Base-by-base conservation (phyloP, 495 filamentous ascomycete genomes). In the Trichoderma gamsii region DNA sequence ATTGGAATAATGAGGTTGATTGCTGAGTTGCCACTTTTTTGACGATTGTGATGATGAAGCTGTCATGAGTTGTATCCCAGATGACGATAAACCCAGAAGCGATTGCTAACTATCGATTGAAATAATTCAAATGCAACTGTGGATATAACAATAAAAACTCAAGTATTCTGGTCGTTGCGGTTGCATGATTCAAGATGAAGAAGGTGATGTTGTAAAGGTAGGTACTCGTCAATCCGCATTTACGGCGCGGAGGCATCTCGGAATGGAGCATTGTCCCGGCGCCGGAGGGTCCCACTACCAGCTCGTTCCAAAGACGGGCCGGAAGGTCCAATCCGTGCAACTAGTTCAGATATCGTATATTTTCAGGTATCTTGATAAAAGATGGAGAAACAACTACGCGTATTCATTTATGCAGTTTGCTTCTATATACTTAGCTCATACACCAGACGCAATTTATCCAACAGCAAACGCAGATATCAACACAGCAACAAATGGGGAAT, bases 221-320 rank as follows among this genome's bases (percentile, higher is more conserved):
- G 0, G 4, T 6, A 7, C 0, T 38, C 35, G 7, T 7, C 35
- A 38, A 38, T 38, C 35, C 35, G 44, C n/a, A 49, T 49, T n/a
- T n/a, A 61, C 23, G 16, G 23, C 25, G 16, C 56, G 16, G 11
- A 32, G 56, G 25, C 12, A 32, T 12, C 25, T 29, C 56, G 56
- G 56, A 61, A 32, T 25, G 56, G 56, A 61, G 56, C 56, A 61
- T 29, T 15, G 23, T 29, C 27, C 56, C 56, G 56, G 56, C 56
- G 56, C 56, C 56, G 56, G 56, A 32, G 27, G 56, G 56, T 21
- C n/a, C 56, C 56, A 61, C 56, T 18, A 32, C 35, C 25, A 9
- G 25, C 9, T 11, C 49, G 43, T 15, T 23, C 21, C n/a, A 52
- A 23, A 21, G 4, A 4, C n/a, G 4, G 52, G 13, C 56, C 23